Base-by-base conservation (phyloP, 2,329 filamentous ascomycete species). In the Epichloe baconii region DNA sequence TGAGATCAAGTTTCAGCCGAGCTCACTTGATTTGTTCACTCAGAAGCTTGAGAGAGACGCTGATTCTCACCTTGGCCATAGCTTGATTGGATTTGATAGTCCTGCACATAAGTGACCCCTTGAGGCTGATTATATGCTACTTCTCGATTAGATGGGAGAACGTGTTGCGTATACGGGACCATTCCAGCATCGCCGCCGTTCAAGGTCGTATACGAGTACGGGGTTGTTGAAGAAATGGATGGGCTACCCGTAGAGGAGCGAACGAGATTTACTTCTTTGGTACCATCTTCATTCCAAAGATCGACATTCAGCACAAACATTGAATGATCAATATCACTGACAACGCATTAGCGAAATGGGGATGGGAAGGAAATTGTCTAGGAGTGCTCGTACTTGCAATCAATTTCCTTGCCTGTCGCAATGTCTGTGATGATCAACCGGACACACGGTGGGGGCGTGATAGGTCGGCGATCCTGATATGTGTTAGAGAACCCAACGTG, bases 361-460 rank as follows among this genome's bases (percentile, higher is more conserved):
- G n/a, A 15, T 26, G 3, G 12, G n/a, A 8, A 45, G 8, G 17
- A 14, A 4, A 19, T 40, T 15, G 3, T 21, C 23, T 6, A n/a
- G 5, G 11, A 19, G 19, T 14, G 41, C 21, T 68, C 84, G 62
- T 75, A 91, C 86, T 85, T 88, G 71, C 83, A 84, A 65, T 93
- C 85, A 43, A 95, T 78, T 64, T 95, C 88, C 62, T 88, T 83
- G 21, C 86, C 83, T 0, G 87, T 90, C 15, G 70, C 68, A 42
- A 77, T 72, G 66, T 96, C 88, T 54, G 77, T 81, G 48, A 97
- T 84, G 40, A 93, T 76, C 12, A 97, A 78, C 56, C 85, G 80
- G 49, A 97, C 85, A 67, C 91, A 96, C 3, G 93, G 91, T 21
- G 93, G 93, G 14, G 93, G 91, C 31, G 93, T 97, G 60, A 98